These are phyloP conservation scores for Capsicum pubescens DNA, from an alignment of 257 asterid species.

Conservation along the genomic window DNA sequence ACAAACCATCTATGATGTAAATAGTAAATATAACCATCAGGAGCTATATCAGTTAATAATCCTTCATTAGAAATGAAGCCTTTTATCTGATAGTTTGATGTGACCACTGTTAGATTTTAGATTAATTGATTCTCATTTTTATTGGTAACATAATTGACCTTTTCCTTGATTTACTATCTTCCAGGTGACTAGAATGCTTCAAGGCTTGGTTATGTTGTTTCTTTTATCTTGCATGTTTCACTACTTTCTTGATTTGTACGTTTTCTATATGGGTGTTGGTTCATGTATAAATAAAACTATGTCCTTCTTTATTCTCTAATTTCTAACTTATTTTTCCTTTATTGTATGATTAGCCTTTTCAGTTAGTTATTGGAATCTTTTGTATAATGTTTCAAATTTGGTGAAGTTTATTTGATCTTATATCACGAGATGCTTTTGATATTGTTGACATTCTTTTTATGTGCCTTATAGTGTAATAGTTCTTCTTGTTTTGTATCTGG, in stretches of 20 bases:
- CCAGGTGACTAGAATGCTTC: not conserved
- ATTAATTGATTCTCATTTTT: not conserved
- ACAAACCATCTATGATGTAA: not conserved
- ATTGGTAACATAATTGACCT: not conserved
- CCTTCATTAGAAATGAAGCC: not conserved
- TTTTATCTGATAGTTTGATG: not conserved
- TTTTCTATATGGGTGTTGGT: not conserved
- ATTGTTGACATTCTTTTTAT: not conserved
- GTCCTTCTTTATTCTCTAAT: not conserved
- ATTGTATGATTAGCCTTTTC: not conserved
- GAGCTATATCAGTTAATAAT: not conserved
- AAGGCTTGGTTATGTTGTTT: not conserved
- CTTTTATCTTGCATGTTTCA: conserved; percentile 14
- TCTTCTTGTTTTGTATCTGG: not conserved
- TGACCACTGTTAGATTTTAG: not conserved
- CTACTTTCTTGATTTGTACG: not conserved
- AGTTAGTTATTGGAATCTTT: too few relatives aligned
- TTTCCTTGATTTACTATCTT: conserved; percentile 5
- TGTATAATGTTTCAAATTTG: not conserved
- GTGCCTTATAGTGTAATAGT: conserved; percentile 1
- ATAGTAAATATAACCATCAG: not conserved
- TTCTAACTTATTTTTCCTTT: not conserved
- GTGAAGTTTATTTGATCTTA: not conserved
- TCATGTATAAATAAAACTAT: not conserved
- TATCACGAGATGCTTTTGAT: not conserved